Evolutionary conservation across 176 grass and related monocot species (phyloP), one percentile per base, ranked within the genome.

Genomic region (Sorghum bicolor): DNA sequence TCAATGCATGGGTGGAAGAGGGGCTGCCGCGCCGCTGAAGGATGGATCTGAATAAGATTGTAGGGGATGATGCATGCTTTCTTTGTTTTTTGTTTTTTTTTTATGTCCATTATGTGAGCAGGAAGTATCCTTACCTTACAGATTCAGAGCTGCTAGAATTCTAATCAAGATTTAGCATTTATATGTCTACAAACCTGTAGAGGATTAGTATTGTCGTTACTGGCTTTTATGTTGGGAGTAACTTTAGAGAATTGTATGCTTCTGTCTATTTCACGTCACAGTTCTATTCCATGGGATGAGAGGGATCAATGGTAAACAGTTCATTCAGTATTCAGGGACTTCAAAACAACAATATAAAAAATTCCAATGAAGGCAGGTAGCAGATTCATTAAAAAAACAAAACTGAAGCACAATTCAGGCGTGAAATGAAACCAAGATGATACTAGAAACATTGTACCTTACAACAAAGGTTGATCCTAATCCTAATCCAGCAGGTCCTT

Each of bases 11-110:
- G 48, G 48, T 19, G 5, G 48, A 44, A 44, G 41, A 14, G 70
- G 3, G 43, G 24, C 2, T 2, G 40, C 6, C 2, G 31, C 1
- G 3, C 6, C 22, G 31, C 10, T 26, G 32, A 8, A 15, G 2
- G 29, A 43, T 22, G 36, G 32, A 26, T 29, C 44, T 77, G 79
- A 89, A 89, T 82, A 86, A 61, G 32, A 13, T 53, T 29, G 39
- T 8, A 36, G 55, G 66, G 52, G 32, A 34, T 29, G 22, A 52
- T 24, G 5, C 1, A 41, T 70, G 48, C 1, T 19, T 5, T 8
- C 4, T 3, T 43, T 57, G 1, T 16, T 5, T 8, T 2, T 9
- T 41, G 31, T 43, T 41, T 44, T 65, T 41, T 43, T 12, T 86
- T 41, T 22, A 67, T 67, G 63, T 67, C 50, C 8, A 57, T 57